These are phyloP conservation scores for Coniochaeta sp. DNA, from an alignment of 2,329 filamentous ascomycete genomes.

Conservation along the genomic window DNA sequence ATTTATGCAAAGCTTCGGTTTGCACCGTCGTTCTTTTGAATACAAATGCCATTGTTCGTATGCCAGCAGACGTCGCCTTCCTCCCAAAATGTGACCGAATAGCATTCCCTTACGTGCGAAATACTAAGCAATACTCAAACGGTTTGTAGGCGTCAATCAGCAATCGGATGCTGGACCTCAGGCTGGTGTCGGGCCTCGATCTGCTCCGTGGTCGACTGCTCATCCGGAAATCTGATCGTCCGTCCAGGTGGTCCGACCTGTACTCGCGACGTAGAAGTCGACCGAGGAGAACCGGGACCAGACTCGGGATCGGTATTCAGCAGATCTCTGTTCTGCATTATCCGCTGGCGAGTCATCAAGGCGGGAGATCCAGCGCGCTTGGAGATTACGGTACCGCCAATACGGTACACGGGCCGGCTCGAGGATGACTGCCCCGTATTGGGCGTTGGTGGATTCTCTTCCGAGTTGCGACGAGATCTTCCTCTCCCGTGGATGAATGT, in stretches of 20 bases:
- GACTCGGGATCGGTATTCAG: not conserved
- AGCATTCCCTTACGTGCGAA: no score
- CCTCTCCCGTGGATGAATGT: conserved; percentile 15
- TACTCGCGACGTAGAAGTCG: not conserved
- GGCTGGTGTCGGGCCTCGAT: not conserved
- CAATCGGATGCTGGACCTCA: not conserved
- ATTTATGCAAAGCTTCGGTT: no score
- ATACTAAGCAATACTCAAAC: not conserved
- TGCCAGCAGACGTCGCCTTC: no score
- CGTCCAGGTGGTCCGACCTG: conserved; percentile 14
- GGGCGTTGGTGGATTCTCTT: conserved; percentile 5
- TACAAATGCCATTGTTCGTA: no score
- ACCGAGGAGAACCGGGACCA: not conserved
- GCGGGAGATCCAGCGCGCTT: not conserved
- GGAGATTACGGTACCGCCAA: conserved; percentile 31
- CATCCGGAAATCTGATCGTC: conserved; percentile 38
- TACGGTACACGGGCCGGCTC: conserved; percentile 25
- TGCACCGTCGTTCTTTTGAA: no score
- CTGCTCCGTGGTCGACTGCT: conserved; percentile 10
- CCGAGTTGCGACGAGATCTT: conserved; percentile 7
- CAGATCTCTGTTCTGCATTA: not conserved
- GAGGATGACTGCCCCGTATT: conserved; percentile 10
- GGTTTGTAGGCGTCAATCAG: not conserved
- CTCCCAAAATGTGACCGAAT: not conserved
- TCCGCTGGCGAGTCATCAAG: not conserved